Evolutionary conservation across 768 basidiomycete genomes (phyloP).

Genomic region (Rubroboletus pulcherrimus): DNA sequence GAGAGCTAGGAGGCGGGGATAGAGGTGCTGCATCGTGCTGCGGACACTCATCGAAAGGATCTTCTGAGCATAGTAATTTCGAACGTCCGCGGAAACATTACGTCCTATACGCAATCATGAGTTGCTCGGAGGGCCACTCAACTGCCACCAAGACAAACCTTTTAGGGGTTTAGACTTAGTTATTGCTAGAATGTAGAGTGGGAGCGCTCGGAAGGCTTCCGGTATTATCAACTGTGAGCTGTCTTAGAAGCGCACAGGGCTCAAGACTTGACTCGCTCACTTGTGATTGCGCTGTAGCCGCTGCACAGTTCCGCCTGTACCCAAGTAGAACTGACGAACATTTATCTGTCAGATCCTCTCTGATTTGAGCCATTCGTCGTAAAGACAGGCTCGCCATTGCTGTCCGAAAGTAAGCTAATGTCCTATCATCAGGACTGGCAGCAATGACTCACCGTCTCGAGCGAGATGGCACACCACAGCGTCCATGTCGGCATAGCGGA

Average conservation of each 20-base stretch:
- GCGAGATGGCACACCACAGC: conserved; percentile 68
- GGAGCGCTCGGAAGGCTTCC: conserved; percentile 85
- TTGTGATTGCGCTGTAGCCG: conserved; percentile 72
- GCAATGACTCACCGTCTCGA: conserved; percentile 62
- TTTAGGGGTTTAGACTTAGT: conserved; percentile 92
- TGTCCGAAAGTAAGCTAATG: conserved; percentile 28
- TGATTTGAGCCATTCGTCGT: conserved; percentile 66
- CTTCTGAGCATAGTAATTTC: conserved; percentile 79
- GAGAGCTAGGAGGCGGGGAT: conserved; percentile 83
- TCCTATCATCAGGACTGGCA: not conserved
- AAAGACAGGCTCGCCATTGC: conserved; percentile 64
- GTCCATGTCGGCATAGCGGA: conserved; percentile 89
- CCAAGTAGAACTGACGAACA: conserved; percentile 79
- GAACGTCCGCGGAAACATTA: conserved; percentile 89
- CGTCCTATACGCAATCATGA: conserved; percentile 48
- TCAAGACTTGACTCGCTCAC: conserved; percentile 38
- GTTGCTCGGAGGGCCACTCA: not conserved
- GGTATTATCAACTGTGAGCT: conserved; percentile 79
- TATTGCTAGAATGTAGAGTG: conserved; percentile 75
- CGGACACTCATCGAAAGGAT: conserved; percentile 69
- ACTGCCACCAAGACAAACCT: conserved; percentile 45
- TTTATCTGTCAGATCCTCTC: conserved; percentile 80
- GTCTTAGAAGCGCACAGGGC: conserved; percentile 6
- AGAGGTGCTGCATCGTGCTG: conserved; percentile 71
- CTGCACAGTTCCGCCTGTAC: conserved; percentile 86